Percentiles rank a stretch among this genome's conserved stretches.
Conservation (phyloP, 2,329 filamentous ascomycete species). For the Teratosphaeria nubilosa region DNA sequence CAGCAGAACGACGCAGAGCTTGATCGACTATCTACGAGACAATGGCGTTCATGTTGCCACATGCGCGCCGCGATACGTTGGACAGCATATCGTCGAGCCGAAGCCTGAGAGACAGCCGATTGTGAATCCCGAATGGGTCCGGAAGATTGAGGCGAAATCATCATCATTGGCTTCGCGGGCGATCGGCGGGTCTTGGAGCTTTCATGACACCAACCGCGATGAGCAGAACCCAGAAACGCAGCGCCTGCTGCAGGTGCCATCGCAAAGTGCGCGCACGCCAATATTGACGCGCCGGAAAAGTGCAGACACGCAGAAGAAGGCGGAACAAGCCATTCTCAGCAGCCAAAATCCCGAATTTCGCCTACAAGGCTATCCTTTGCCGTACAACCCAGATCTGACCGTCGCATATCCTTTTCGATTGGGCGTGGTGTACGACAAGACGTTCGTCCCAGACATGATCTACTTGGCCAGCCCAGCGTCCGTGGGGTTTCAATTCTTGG, state of each 20-base stretch:
- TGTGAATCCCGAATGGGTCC: constrained; percentile 25
- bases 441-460: constrained; percentile 58
- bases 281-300: constrained; percentile 21
- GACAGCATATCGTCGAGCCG: constrained; percentile 40
- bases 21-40: constrained; percentile 56
- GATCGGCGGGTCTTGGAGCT: constrained; percentile 24
- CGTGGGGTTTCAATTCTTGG: constrained; percentile 59
- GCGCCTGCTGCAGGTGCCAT: constrained; percentile 7
- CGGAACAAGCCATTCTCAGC: constrained; percentile 22
- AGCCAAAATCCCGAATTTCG: constrained; percentile 43
- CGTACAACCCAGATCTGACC: constrained; percentile 62
- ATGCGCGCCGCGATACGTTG: constrained; percentile 50
- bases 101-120: constrained; percentile 19
- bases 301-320: constrained; percentile 14
- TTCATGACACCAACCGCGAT: constrained; percentile 20
- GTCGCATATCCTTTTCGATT: constrained; percentile 60
- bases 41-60: constrained; percentile 56
- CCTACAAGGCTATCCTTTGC: constrained; percentile 54
- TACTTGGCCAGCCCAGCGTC: constrained; percentile 62
- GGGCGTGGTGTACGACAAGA: constrained; percentile 48
- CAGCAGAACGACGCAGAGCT: constrained; percentile 57
- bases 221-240: constrained; percentile 11
- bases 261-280: constrained; percentile 10
- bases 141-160: constrained; percentile 23
- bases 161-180: constrained; percentile 22